A percentile compares a stretch with the other conserved stretches of the same genome.
Conservation (phyloP, 805 yeast genomes). For the Pichia gijzeniarum region DNA sequence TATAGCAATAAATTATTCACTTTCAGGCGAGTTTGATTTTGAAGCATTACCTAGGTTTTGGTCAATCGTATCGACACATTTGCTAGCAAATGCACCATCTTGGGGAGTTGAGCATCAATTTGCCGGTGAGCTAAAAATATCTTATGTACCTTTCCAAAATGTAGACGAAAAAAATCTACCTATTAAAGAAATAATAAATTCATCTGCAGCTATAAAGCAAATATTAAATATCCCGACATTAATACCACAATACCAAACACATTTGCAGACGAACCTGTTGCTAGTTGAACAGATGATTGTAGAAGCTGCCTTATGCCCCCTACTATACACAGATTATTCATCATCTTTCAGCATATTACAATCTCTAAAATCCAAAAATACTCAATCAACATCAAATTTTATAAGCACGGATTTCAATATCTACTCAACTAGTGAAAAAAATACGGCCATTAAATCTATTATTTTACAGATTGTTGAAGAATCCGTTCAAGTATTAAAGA, state of each 20-base stretch:
- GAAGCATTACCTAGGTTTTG: constrained; percentile 18
- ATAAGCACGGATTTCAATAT: not conserved
- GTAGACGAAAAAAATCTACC: not conserved
- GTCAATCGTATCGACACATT: constrained; percentile 20
- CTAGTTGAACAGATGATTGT: constrained; percentile 20
- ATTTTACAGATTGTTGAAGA: constrained; percentile 1
- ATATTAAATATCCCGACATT: constrained; percentile 8
- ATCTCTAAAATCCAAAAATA: not conserved
- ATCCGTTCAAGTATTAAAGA: constrained; percentile 4
- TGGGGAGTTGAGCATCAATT: constrained; percentile 21
- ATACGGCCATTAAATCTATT: not conserved
- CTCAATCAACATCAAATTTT: not conserved
- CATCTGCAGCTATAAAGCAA: constrained; percentile 15
- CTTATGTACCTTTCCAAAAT: constrained; percentile 15
- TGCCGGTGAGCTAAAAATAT: constrained; percentile 20
- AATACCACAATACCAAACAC: constrained; percentile 5
- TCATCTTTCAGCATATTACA: not conserved
- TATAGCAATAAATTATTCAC: constrained; percentile 6
- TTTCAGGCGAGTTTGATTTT: not conserved
- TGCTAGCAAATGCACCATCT: constrained; percentile 11
- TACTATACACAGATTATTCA: constrained; percentile 12
- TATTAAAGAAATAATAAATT: constrained; percentile 2
- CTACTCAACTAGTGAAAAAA: not conserved
- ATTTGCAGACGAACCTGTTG: constrained; percentile 1
- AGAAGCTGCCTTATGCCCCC: constrained; percentile 20